These are phyloP conservation scores for Cladophialophora carrionii DNA, from an alignment of 2,329 filamentous ascomycete genomes.

Conservation along the genomic window DNA sequence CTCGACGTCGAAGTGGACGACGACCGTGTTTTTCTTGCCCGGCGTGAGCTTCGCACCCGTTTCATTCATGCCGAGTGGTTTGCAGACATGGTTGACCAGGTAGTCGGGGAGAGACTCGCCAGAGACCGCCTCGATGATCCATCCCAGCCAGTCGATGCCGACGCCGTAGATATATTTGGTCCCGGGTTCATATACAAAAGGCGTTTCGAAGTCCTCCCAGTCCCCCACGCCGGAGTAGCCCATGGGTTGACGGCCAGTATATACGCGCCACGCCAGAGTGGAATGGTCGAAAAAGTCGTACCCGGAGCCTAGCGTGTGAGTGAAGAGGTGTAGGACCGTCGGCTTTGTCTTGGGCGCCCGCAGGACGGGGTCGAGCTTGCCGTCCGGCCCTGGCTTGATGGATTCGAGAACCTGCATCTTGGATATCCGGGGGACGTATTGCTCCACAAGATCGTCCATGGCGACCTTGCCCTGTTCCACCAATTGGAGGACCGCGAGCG, in stretches of 20 bases:
- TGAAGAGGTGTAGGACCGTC: constrained; percentile 34
- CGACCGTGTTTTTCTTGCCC: constrained; percentile 59
- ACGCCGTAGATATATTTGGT: constrained; percentile 37
- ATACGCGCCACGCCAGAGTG: constrained; percentile 26
- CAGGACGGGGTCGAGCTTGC: constrained; percentile 19
- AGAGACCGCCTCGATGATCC: constrained; percentile 52
- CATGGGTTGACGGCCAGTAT: constrained; percentile 15
- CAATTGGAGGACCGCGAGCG: constrained; percentile 33
- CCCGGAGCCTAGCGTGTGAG: constrained; percentile 32
- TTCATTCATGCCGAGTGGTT: constrained; percentile 48
- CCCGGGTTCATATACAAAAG: constrained; percentile 30
- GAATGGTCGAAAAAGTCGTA: constrained; percentile 35
- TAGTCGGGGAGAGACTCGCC: constrained; percentile 51
- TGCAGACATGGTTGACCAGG: constrained; percentile 52
- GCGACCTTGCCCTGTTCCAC: constrained; percentile 35
- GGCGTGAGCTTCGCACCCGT: constrained; percentile 6
- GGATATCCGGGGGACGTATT: constrained; percentile 31
- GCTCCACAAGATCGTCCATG: constrained; percentile 34
- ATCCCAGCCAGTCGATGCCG: constrained; percentile 56
- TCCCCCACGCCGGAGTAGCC: constrained; percentile 16
- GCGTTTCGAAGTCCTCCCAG: constrained; percentile 28
- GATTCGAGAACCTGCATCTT: constrained; percentile 32
- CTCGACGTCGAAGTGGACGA: constrained; percentile 89
- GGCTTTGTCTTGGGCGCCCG: constrained; percentile 26
- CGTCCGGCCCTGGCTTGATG: constrained; percentile 14